A percentile compares a stretch with the other conserved stretches of the same genome.
Evolutionary conservation across 2,329 filamentous ascomycete genomes (phyloP).

Genomic region (Ascochyta clinopodiicola): DNA sequence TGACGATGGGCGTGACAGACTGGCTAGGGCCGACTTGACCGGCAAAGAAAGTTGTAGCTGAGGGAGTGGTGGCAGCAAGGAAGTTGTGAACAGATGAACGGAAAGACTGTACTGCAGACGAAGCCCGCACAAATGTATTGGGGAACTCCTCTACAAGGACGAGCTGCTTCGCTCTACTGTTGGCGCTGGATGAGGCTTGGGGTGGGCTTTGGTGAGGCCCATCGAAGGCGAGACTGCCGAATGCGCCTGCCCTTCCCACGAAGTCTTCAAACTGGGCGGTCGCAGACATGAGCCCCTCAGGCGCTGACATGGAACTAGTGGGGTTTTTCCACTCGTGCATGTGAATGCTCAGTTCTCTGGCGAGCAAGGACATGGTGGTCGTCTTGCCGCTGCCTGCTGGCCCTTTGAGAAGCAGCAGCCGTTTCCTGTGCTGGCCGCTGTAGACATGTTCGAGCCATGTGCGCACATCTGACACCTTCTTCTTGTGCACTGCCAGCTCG

Average conservation of each 20-base stretch:
- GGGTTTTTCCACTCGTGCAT: constrained; percentile 93
- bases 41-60: constrained; percentile 55
- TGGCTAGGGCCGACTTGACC: constrained; percentile 29
- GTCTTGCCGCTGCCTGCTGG: constrained; percentile 93
- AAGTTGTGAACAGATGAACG: constrained; percentile 77
- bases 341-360: constrained; percentile 76
- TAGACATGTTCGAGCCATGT: constrained; percentile 81
- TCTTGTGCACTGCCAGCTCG: constrained; percentile 93
- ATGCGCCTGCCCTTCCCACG: constrained; percentile 79
- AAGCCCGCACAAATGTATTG: constrained; percentile 56
- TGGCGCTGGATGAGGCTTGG: constrained; percentile 14
- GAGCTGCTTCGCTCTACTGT: constrained; percentile 46
- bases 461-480: constrained; percentile 85
- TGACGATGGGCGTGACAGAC: constrained; percentile 69
- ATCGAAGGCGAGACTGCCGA: constrained; percentile 70
- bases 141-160: constrained; percentile 60
- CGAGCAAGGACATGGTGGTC: constrained; percentile 79
- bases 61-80: constrained; percentile 70
- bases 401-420: constrained; percentile 84
- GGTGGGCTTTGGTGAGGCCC: constrained; percentile 20
- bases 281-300: constrained; percentile 71
- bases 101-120: constrained; percentile 59
- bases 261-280: constrained; percentile 92
- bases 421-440: constrained; percentile 65
- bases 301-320: constrained; percentile 63